Conservation (phyloP, 192 early-diverging fungal genomes). For the Podochytrium sp. region DNA sequence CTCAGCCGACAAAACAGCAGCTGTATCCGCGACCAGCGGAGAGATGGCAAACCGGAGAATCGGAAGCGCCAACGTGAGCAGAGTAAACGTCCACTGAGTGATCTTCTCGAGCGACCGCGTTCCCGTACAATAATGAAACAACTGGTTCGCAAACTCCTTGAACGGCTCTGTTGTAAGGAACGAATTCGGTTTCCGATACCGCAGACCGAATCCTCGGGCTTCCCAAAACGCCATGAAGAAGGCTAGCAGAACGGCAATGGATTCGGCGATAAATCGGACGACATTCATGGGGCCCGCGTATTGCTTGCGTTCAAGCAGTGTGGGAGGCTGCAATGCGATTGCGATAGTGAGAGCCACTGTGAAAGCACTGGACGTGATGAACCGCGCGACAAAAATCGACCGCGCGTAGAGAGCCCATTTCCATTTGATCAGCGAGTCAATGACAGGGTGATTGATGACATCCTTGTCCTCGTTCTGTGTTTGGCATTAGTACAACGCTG, state of each 20-base stretch:
- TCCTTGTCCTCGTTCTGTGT: constrained; percentile 31
- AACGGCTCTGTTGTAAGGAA: neutral
- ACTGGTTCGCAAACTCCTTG: neutral
- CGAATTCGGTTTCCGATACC: neutral
- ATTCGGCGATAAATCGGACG: neutral
- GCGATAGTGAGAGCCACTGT: neutral
- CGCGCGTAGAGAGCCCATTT: constrained; percentile 38
- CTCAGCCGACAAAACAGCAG: neutral
- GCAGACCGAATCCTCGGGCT: constrained; percentile 16
- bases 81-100: constrained; percentile 14
- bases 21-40: neutral
- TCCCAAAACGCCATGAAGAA: neutral
- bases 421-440: constrained; percentile 23
- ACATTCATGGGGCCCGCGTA: neutral
- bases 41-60: constrained; percentile 12
- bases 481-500: too few relatives aligned
- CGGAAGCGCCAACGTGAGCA: neutral
- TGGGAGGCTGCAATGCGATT: constrained; percentile 16
- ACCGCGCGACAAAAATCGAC: constrained; percentile 15
- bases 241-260: neutral
- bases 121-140: constrained; percentile 9
- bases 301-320: neutral
- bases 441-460: constrained; percentile 24
- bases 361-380: neutral
- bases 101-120: constrained; percentile 12